Evolutionary conservation across 2,329 filamentous ascomycete genomes (phyloP).

Genomic region (Onygenales sp.): DNA sequence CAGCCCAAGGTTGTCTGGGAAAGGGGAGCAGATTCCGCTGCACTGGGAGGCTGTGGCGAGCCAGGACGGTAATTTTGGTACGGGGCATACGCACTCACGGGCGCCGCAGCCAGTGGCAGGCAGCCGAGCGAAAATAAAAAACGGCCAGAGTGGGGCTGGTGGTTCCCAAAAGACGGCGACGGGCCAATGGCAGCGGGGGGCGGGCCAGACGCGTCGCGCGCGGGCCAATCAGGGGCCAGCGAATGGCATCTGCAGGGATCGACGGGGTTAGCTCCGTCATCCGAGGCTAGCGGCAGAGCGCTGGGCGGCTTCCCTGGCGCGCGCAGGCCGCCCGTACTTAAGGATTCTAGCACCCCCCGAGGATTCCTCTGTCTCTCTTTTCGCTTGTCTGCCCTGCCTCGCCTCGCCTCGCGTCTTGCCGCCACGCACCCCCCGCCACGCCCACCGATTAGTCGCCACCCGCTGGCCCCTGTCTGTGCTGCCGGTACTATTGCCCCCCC

Average conservation of each 20-base stretch:
- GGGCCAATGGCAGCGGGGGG: conserved; percentile 17
- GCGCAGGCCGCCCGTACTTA: conserved; percentile 30
- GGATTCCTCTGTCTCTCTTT: conserved; percentile 26
- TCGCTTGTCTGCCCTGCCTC: conserved; percentile 12
- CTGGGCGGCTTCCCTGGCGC: conserved; percentile 19
- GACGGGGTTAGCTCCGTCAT: conserved; percentile 25
- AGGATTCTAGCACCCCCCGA: conserved; percentile 32
- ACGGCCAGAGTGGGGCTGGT: conserved; percentile 10
- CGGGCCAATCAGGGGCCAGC: conserved; percentile 21
- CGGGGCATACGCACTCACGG: neutral
- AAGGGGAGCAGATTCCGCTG: neutral
- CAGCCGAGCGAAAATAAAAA: neutral
- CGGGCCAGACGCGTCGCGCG: conserved; percentile 17
- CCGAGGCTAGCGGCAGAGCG: conserved; percentile 27
- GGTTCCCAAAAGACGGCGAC: neutral
- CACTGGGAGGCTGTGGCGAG: neutral
- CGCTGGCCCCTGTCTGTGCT: neutral
- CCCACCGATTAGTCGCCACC: conserved; percentile 5
- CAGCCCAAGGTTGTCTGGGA: neutral
- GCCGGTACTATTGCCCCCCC: neutral
- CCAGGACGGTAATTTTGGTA: neutral
- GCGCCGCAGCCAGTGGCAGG: neutral
- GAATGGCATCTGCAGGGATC: conserved; percentile 25
- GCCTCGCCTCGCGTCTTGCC: conserved; percentile 10
- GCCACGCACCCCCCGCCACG: conserved; percentile 14